Conservation (phyloP, 257 asterid species). For the Eucommia ulmoides region DNA sequence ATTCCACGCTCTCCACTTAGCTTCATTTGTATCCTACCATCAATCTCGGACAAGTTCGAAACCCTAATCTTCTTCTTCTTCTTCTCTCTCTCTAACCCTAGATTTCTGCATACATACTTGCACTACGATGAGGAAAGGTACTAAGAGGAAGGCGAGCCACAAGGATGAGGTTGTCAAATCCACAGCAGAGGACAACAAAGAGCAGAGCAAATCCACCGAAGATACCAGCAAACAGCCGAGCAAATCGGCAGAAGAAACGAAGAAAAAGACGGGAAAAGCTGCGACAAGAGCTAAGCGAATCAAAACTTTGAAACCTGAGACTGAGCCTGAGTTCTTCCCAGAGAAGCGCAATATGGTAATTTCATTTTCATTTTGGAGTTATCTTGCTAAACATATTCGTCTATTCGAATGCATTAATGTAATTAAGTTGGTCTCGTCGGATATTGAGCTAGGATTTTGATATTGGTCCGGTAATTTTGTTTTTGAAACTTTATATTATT, state of each 20-base stretch:
- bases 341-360: slow-evolving; percentile 70
- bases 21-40: neutral
- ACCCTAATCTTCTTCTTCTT: neutral
- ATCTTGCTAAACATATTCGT: too few species aligned
- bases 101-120: slow-evolving; percentile 26
- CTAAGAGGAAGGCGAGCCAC: slow-evolving; percentile 44
- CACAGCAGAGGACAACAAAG: slow-evolving; percentile 7
- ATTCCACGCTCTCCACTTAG: neutral
- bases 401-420: too few species aligned
- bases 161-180: slow-evolving; percentile 4
- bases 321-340: slow-evolving; percentile 53
- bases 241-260: slow-evolving; percentile 11
- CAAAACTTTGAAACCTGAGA: slow-evolving; percentile 26
- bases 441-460: neutral
- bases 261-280: slow-evolving; percentile 16
- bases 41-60: too few species aligned
- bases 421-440: too few species aligned
- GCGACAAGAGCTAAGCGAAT: slow-evolving; percentile 37
- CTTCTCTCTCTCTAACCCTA: neutral
- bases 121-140: slow-evolving; percentile 47
- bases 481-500: neutral
- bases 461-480: neutral
- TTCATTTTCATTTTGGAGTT: too few species aligned
- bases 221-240: slow-evolving; percentile 8
- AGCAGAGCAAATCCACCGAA: slow-evolving; percentile 4